Conservation (phyloP, 306 rosid genomes). For the Parietaria judaica region DNA sequence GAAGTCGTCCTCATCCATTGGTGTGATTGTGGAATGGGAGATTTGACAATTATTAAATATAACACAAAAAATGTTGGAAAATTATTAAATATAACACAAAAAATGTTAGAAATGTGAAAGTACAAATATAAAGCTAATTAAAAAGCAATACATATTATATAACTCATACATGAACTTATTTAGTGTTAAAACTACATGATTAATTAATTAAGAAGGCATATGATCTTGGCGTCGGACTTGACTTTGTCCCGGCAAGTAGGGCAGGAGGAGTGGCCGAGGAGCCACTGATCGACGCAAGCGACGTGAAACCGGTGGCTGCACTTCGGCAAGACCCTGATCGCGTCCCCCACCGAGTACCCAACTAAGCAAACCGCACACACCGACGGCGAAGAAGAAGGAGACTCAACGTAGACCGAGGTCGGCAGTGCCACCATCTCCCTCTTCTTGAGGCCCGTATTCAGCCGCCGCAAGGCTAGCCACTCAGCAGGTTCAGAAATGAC, state of each 20-base stretch:
- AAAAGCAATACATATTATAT: no score
- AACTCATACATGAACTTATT: no score
- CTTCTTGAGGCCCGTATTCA: constrained; percentile 62
- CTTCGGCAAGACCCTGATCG: constrained; percentile 54
- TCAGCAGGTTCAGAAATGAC: constrained; percentile 34
- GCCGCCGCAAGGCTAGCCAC: constrained; percentile 42
- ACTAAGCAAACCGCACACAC: constrained; percentile 58
- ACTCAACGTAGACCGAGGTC: constrained; percentile 30
- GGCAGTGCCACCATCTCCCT: constrained; percentile 63
- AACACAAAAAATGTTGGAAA: no score
- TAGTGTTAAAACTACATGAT: no score
- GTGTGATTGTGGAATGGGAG: no score
- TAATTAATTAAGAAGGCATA: constrained; percentile 15
- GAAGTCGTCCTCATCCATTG: no score
- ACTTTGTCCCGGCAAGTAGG: constrained; percentile 66
- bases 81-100: no score
- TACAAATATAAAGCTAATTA: no score
- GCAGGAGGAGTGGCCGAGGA: constrained; percentile 69
- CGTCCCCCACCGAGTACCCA: constrained; percentile 62
- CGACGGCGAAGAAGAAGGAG: constrained; percentile 23
- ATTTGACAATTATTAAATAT: no score
- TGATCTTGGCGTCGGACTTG: constrained; percentile 19
- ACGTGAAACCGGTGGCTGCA: constrained; percentile 72
- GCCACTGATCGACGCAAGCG: constrained; percentile 69
- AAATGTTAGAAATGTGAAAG: no score